A percentile compares a stretch with the other conserved stretches of the same genome.
phyloP scores from a whole-genome alignment of 2,329 filamentous ascomycete genomes.

The Colletotrichum siamense region DNA sequence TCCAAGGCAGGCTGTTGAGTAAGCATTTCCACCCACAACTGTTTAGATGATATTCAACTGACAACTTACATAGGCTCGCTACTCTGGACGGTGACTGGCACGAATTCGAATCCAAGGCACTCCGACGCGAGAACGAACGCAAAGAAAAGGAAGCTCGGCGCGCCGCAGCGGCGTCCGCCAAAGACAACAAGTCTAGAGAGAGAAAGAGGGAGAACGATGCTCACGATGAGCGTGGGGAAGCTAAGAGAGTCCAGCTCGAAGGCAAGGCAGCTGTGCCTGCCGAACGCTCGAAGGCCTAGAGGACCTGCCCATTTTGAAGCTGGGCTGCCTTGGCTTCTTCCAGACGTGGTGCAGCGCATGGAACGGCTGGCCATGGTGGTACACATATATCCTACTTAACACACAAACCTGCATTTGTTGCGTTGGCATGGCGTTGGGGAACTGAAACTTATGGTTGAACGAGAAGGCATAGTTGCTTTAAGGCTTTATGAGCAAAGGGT shows the following conservation, averaged over 20 bases:
- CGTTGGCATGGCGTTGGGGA: conserved; percentile 21
- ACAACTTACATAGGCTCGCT: conserved; percentile 64
- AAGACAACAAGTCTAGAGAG: conserved; percentile 39
- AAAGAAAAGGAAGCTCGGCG: conserved; percentile 59
- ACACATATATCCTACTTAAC: background rate
- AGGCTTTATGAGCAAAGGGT: background rate
- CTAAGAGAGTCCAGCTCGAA: conserved; percentile 31
- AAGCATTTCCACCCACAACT: conserved; percentile 43
- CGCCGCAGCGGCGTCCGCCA: conserved; percentile 33
- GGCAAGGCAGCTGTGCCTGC: conserved; percentile 5
- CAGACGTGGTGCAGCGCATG: background rate
- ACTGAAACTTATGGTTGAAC: background rate
- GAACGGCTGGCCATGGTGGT: background rate
- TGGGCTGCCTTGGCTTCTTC: background rate
- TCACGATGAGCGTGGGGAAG: conserved; percentile 34
- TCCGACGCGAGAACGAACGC: conserved; percentile 87
- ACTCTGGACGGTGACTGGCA: conserved; percentile 95
- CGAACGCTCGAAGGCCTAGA: conserved; percentile 14
- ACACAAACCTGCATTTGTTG: conserved; percentile 15
- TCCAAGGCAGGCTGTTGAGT: conserved; percentile 82
- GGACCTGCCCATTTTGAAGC: background rate
- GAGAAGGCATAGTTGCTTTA: background rate
- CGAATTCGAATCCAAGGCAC: conserved; percentile 95
- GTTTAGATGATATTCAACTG: conserved; percentile 27
- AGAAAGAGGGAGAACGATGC: conserved; percentile 44